These are phyloP conservation scores for Cytauxzoon felis DNA, from an alignment of 169 alveolate species.

Conservation along the genomic window DNA sequence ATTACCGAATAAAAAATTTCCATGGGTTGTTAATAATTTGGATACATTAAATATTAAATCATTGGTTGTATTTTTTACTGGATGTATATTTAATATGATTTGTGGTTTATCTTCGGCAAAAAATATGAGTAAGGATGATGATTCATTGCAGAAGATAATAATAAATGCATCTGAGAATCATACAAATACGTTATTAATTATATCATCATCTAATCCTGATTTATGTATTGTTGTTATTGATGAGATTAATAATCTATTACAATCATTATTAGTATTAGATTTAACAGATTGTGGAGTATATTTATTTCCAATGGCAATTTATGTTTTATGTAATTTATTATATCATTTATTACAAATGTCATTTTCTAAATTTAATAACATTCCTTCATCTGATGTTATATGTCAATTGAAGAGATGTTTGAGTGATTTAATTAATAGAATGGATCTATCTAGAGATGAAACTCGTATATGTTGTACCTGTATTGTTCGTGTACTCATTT, in stretches of 20 bases:
- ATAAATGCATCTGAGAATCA: constrained; percentile 23
- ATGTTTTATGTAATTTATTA: constrained; percentile 43
- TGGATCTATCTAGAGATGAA: constrained; percentile 31
- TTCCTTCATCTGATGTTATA: constrained; percentile 14
- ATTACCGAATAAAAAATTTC: constrained; percentile 30
- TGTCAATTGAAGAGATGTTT: constrained; percentile 29
- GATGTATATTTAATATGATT: constrained; percentile 30
- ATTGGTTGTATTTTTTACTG: constrained; percentile 13
- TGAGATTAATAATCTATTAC: constrained; percentile 35
- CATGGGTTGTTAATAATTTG: constrained; percentile 40
- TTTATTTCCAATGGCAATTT: constrained; percentile 19
- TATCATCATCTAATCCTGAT: constrained; percentile 17
- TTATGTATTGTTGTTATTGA: constrained; percentile 17
- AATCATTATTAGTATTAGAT: constrained; percentile 12
- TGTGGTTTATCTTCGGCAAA: constrained; percentile 18
- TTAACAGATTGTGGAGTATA: constrained; percentile 19
- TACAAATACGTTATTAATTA: constrained; percentile 26
- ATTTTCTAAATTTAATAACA: neutral
- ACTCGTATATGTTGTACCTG: constrained; percentile 26
- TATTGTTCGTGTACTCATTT: constrained; percentile 29
- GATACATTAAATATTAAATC: constrained; percentile 23
- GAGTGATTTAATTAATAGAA: constrained; percentile 1
- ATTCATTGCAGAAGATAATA: constrained; percentile 12
- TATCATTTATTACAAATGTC: constrained; percentile 46
- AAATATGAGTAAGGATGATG: constrained; percentile 9